These are phyloP conservation scores for Peronospora destructor DNA, from an alignment of 352 stramenopile species.

Conservation along the genomic window DNA sequence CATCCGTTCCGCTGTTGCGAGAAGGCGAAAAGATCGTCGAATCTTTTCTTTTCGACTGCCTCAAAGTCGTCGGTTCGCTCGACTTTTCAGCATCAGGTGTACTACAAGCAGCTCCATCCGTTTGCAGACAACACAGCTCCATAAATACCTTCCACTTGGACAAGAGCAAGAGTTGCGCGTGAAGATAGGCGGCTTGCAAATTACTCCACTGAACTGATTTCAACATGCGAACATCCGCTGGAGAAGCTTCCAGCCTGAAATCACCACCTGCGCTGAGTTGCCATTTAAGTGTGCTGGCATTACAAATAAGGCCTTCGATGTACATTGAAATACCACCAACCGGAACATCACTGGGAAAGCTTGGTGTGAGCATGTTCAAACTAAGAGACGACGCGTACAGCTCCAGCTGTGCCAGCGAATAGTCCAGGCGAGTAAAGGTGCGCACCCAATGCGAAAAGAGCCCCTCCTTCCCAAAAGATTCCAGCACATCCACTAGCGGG, in stretches of 20 bases:
- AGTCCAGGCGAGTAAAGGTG: conserved; percentile 58
- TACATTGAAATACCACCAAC: conserved; percentile 20
- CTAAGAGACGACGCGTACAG: conserved; percentile 19
- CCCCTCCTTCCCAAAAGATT: conserved; percentile 54
- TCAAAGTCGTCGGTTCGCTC: conserved; percentile 4
- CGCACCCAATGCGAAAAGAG: conserved; percentile 64
- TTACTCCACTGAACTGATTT: conserved; percentile 49
- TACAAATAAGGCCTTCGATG: conserved; percentile 26
- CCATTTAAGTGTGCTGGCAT: conserved; percentile 25
- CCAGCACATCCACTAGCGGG: conserved; percentile 39
- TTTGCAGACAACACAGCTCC: conserved; percentile 54
- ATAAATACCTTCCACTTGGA: conserved; percentile 65
- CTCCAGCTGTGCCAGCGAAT: conserved; percentile 29
- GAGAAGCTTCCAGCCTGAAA: conserved; percentile 19
- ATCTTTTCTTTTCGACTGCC: conserved; percentile 46
- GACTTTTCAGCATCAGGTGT: conserved; percentile 8
- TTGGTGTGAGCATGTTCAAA: conserved; percentile 3
- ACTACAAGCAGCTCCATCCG: conserved; percentile 6
- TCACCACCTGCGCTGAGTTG: conserved; percentile 24
- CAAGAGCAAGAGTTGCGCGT: conserved; percentile 48
- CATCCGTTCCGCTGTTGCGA: conserved; percentile 13
- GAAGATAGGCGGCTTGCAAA: conserved; percentile 42
- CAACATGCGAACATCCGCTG: conserved; percentile 28
- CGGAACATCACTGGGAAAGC: conserved; percentile 15
- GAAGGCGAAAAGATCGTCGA: conserved; percentile 65